Evolutionary conservation across 2,329 filamentous ascomycete genomes (phyloP).

Genomic region (Colletotrichum sp.): DNA sequence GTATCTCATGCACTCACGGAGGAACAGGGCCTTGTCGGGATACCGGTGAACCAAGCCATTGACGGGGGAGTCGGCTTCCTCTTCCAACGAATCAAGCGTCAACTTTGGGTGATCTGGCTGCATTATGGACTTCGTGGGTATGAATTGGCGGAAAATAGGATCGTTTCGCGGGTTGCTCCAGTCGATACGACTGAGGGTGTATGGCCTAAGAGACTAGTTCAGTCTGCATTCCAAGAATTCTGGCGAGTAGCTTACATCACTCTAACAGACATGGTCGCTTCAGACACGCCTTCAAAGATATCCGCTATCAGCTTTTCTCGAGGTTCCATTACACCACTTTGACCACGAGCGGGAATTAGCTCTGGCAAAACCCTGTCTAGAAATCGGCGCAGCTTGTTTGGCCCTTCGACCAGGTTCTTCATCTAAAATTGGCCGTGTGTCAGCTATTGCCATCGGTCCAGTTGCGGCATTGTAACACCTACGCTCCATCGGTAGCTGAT

Average conservation of each 20-base stretch:
- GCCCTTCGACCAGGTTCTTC: slow-evolving; percentile 54
- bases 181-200: slow-evolving; percentile 63
- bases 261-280: slow-evolving; percentile 64
- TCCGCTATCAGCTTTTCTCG: slow-evolving; percentile 60
- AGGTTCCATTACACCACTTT: slow-evolving; percentile 40
- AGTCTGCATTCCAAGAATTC: not conserved
- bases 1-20: slow-evolving; percentile 48
- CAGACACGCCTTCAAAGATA: slow-evolving; percentile 54
- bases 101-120: slow-evolving; percentile 58
- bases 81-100: slow-evolving; percentile 63
- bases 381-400: slow-evolving; percentile 52
- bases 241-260: slow-evolving; percentile 47
- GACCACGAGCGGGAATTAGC: slow-evolving; percentile 43
- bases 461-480: slow-evolving; percentile 27
- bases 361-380: slow-evolving; percentile 55
- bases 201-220: slow-evolving; percentile 45
- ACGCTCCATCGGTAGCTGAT: slow-evolving; percentile 61
- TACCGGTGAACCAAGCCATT: slow-evolving; percentile 68
- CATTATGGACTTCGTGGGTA: slow-evolving; percentile 60
- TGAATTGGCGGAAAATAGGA: slow-evolving; percentile 64
- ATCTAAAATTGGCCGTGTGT: slow-evolving; percentile 34
- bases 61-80: slow-evolving; percentile 60
- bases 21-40: slow-evolving; percentile 65
- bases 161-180: slow-evolving; percentile 65
- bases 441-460: not conserved